A percentile compares a stretch with the other conserved stretches of the same genome.
Evolutionary conservation across 306 rosid genomes (phyloP).

Genomic region (Cucurbita argyrosperma): DNA sequence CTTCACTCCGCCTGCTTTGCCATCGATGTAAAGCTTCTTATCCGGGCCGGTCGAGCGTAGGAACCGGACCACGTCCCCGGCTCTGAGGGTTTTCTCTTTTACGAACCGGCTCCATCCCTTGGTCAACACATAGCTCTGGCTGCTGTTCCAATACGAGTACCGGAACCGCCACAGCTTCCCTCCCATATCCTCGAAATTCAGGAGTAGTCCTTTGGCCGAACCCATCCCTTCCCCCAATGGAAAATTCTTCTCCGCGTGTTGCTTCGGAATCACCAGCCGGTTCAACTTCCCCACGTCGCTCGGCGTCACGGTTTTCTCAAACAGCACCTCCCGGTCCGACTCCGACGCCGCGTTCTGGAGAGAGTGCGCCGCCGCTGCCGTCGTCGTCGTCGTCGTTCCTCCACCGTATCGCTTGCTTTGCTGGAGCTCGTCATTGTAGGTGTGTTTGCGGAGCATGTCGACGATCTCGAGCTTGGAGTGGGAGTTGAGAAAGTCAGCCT

Average conservation of each 20-base stretch:
- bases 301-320: conserved; percentile 31
- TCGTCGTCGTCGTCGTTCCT: neutral
- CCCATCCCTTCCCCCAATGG: conserved; percentile 4
- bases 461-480: conserved; percentile 33
- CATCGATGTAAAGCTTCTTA: conserved; percentile 13
- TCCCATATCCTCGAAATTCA: conserved; percentile 18
- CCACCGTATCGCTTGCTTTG: conserved; percentile 7
- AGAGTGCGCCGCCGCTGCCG: neutral
- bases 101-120: conserved; percentile 36
- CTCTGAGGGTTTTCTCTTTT: conserved; percentile 26
- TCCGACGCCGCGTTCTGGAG: neutral
- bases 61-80: conserved; percentile 25
- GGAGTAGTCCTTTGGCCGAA: conserved; percentile 10
- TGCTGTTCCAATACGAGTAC: conserved; percentile 34
- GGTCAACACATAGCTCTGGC: conserved; percentile 31
- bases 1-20: neutral
- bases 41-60: conserved; percentile 15
- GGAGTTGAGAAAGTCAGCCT: conserved; percentile 16
- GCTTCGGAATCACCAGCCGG: conserved; percentile 30
- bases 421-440: conserved; percentile 21
- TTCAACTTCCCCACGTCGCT: conserved; percentile 36
- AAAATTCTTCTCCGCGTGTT: conserved; percentile 29
- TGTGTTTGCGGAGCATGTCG: conserved; percentile 33
- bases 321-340: conserved; percentile 8
- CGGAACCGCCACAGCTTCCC: conserved; percentile 30